A percentile compares a stretch with the other conserved stretches of the same genome.
Conservation (phyloP, 1,284 basidiomycete genomes). For the Malassezia psittaci region DNA sequence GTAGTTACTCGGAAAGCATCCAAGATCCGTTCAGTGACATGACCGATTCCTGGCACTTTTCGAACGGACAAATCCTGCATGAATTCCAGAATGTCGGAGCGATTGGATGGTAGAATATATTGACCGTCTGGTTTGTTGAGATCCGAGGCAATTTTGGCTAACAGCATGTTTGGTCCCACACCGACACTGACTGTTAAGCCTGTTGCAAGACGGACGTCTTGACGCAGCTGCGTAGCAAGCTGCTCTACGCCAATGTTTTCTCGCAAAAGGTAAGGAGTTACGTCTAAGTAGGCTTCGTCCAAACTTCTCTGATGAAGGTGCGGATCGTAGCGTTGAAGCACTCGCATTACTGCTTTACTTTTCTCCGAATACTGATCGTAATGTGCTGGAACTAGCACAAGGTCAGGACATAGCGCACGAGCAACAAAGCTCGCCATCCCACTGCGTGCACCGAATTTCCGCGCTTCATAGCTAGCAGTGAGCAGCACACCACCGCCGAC, state of each 20-base stretch:
- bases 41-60: conserved; percentile 43
- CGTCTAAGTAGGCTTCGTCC: conserved; percentile 66
- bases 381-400: conserved; percentile 59
- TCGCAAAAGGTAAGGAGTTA: conserved; percentile 65
- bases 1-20: conserved; percentile 32
- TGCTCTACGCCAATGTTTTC: conserved; percentile 60
- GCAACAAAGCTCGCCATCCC: conserved; percentile 68
- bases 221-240: conserved; percentile 56
- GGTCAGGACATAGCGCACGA: conserved; percentile 79
- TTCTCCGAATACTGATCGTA: conserved; percentile 44
- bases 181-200: conserved; percentile 80
- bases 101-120: conserved; percentile 26
- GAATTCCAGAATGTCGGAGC: conserved; percentile 30
- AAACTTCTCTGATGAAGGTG: conserved; percentile 68
- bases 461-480: conserved; percentile 40
- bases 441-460: conserved; percentile 60
- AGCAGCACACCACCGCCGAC: conserved; percentile 41
- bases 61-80: conserved; percentile 36
- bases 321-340: conserved; percentile 68
- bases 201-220: conserved; percentile 26
- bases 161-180: conserved; percentile 55
- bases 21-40: conserved; percentile 42
- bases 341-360: conserved; percentile 44
- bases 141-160: conserved; percentile 76
- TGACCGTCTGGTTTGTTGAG: conserved; percentile 51